Percentiles rank a stretch among this genome's conserved stretches.
Evolutionary conservation across 2,329 filamentous ascomycete species (phyloP).

Genomic region (Monilinia fructicola): DNA sequence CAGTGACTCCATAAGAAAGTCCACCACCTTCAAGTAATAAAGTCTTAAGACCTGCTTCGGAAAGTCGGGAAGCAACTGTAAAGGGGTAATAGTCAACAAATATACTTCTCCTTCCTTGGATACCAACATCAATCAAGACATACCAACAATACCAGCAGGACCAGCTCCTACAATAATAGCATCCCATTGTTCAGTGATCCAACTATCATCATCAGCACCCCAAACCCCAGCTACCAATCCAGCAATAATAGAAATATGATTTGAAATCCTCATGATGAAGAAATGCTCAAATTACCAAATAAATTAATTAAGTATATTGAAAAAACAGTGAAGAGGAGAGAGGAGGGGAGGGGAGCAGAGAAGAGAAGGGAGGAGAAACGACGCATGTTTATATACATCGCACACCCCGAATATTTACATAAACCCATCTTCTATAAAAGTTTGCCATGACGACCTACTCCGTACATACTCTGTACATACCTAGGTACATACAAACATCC

Average conservation of each 20-base stretch:
- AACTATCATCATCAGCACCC: constrained; percentile 26
- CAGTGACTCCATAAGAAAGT: constrained; percentile 50
- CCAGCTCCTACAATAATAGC: constrained; percentile 50
- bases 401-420: neutral
- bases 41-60: constrained; percentile 52
- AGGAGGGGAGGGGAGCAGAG: neutral
- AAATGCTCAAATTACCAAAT: neutral
- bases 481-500: too few species aligned
- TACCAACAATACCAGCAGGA: constrained; percentile 50
- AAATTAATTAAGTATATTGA: too few species aligned
- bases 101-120: neutral
- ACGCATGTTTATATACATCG: neutral
- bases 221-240: neutral
- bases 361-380: neutral
- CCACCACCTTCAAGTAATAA: constrained; percentile 54
- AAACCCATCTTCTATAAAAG: too few species aligned
- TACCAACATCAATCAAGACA: neutral
- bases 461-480: too few species aligned
- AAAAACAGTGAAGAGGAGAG: neutral
- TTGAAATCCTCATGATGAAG: constrained; percentile 8
- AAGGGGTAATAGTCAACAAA: neutral
- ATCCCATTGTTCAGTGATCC: constrained; percentile 38
- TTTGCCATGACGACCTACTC: too few species aligned
- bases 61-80: constrained; percentile 47
- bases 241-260: constrained; percentile 5